These are phyloP conservation scores for Metschnikowia anglica DNA, from an alignment of 805 yeast species.

Conservation along the genomic window DNA sequence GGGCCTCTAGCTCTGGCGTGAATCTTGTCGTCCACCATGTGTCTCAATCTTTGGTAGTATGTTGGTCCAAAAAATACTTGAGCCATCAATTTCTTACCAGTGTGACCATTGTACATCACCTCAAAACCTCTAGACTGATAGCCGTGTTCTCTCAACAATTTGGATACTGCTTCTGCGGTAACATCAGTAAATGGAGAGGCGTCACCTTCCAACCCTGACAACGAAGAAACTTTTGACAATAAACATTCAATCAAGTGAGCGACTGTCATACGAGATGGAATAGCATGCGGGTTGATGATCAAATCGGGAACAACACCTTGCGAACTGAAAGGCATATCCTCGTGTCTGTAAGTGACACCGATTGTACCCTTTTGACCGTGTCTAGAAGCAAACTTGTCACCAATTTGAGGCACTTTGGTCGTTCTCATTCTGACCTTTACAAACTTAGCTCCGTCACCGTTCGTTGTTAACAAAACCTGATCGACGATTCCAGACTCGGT, in stretches of 20 bases:
- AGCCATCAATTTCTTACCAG: conserved; percentile 97
- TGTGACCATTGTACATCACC: conserved; percentile 98
- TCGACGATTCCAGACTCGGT: conserved; percentile 99
- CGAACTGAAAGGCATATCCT: conserved; percentile 96
- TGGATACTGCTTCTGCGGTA: conserved; percentile 95
- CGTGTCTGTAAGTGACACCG: conserved; percentile 97
- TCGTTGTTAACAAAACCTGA: conserved; percentile 93
- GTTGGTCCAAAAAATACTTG: conserved; percentile 99
- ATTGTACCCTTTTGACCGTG: conserved; percentile 99
- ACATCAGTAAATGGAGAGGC: conserved; percentile 99
- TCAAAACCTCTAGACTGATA: conserved; percentile 98
- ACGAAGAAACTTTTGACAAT: conserved; percentile 88
- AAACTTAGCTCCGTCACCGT: conserved; percentile 96
- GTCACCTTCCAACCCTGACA: conserved; percentile 97
- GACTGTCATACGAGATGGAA: conserved; percentile 99
- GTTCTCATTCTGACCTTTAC: conserved; percentile 99
- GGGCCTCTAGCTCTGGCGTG: conserved; percentile 99
- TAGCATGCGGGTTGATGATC: conserved; percentile 98
- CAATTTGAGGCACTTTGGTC: conserved; percentile 97
- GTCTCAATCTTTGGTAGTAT: conserved; percentile 96
- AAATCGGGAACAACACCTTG: conserved; percentile 97
- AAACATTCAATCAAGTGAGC: conserved; percentile 99
- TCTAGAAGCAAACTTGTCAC: conserved; percentile 98
- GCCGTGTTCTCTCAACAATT: conserved; percentile 88
- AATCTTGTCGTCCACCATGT: conserved; percentile 98